phyloP scores from a whole-genome alignment of 768 basidiomycete species.

The Amanita brunnescens region DNA sequence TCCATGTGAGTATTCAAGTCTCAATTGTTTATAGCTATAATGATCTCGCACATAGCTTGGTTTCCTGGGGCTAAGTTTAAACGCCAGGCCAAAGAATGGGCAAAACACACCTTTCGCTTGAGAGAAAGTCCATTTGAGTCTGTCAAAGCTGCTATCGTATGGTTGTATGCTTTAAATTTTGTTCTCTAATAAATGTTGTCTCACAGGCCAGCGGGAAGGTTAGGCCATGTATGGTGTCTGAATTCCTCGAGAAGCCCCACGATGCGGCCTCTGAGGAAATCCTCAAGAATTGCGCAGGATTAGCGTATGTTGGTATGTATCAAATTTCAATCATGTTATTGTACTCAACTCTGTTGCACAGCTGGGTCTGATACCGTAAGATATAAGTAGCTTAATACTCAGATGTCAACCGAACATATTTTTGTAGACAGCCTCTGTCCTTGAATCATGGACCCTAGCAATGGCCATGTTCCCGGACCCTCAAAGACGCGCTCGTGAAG shows the following conservation, averaged over 20 bases:
- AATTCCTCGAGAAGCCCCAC: slow-evolving; percentile 17
- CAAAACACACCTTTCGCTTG: slow-evolving; percentile 13
- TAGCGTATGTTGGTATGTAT: slow-evolving; percentile 30
- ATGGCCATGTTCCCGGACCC: slow-evolving; percentile 32
- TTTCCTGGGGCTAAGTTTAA: slow-evolving; percentile 29
- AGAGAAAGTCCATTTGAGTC: slow-evolving; percentile 20
- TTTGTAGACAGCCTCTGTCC: slow-evolving; percentile 13
- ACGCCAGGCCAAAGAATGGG: slow-evolving; percentile 19
- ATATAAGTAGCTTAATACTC: not conserved
- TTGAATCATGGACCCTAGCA: slow-evolving; percentile 5
- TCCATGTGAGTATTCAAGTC: slow-evolving; percentile 16
- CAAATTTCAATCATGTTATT: not conserved
- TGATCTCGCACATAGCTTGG: slow-evolving; percentile 20
- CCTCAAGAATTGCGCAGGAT: slow-evolving; percentile 31
- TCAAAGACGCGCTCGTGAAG: slow-evolving; percentile 33
- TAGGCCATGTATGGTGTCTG: slow-evolving; percentile 18
- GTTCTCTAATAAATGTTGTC: not conserved
- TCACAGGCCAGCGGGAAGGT: slow-evolving; percentile 16
- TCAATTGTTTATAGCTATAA: not conserved
- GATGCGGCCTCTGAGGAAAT: slow-evolving; percentile 20
- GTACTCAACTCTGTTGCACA: slow-evolving; percentile 6
- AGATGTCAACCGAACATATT: slow-evolving; percentile 6
- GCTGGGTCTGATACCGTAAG: slow-evolving; percentile 27
- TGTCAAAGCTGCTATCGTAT: slow-evolving; percentile 20
- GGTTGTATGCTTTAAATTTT: not conserved